Evolutionary conservation across 257 asterid genomes (phyloP).

Genomic region (Coffea canephora): DNA sequence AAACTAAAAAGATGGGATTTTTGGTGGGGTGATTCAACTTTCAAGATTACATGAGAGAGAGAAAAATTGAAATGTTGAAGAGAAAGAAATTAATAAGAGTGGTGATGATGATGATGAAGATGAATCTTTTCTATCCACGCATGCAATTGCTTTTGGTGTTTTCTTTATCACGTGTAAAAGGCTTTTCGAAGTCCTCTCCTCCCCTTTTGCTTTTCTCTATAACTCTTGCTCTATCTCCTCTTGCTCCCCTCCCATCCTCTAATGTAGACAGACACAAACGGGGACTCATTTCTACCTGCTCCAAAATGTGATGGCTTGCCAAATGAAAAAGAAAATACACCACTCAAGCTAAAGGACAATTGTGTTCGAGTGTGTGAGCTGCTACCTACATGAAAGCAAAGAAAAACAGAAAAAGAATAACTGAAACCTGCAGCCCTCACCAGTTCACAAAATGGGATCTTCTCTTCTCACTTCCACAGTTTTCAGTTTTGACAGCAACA

Average conservation of each 20-base stretch:
- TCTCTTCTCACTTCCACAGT: conserved; percentile 12
- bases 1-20: conserved; percentile 10
- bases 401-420: conserved; percentile 45
- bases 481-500: neutral
- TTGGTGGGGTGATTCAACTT: neutral
- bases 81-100: conserved; percentile 13
- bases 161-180: conserved; percentile 77
- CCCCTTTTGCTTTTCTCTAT: conserved; percentile 30
- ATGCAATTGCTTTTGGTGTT: conserved; percentile 78
- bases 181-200: conserved; percentile 35
- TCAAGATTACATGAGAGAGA: conserved; percentile 17
- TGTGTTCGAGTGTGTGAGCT: conserved; percentile 18
- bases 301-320: neutral
- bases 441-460: conserved; percentile 31
- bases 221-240: conserved; percentile 10
- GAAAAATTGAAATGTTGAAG: conserved; percentile 5
- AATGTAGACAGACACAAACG: neutral
- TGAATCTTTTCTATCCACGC: conserved; percentile 76
- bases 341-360: neutral
- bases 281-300: neutral
- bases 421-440: conserved; percentile 64
- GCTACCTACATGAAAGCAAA: conserved; percentile 21
- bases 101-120: conserved; percentile 49
- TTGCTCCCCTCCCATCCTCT: conserved; percentile 21
- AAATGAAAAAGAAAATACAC: neutral